Evolutionary conservation across 352 stramenopile species (phyloP).

Genomic region (Saprolegnia parasitica): DNA sequence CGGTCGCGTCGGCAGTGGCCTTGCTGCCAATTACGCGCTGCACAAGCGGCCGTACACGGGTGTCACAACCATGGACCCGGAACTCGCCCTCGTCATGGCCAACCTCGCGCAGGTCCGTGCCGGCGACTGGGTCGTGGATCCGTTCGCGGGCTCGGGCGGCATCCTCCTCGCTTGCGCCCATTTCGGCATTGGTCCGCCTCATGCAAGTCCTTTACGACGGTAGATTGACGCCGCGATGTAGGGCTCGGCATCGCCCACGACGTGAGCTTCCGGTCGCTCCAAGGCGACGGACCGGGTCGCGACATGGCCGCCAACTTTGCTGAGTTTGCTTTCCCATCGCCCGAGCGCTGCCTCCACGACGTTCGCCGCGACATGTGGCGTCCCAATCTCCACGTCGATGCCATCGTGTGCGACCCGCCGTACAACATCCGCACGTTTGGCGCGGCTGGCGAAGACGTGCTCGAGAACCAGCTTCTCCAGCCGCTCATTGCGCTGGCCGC

Average conservation of each 20-base stretch:
- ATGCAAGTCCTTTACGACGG: neutral
- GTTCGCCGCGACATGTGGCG: neutral
- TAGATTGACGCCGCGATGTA: too few relatives aligned
- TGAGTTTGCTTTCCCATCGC: neutral
- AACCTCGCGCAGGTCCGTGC: constrained; percentile 1
- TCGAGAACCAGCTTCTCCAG: constrained; percentile 22
- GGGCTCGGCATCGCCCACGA: constrained; percentile 25
- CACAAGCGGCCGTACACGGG: constrained; percentile 26
- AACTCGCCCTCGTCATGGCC: constrained; percentile 27
- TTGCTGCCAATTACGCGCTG: constrained; percentile 23
- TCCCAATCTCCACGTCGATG: constrained; percentile 39
- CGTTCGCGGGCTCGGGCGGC: constrained; percentile 23
- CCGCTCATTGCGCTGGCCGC: neutral
- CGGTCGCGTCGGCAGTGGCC: constrained; percentile 12
- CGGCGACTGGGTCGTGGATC: constrained; percentile 18
- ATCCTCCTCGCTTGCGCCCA: constrained; percentile 23
- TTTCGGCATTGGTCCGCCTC: constrained; percentile 21
- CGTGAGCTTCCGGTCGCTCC: neutral
- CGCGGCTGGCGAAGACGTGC: constrained; percentile 9
- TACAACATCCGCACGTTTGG: constrained; percentile 47
- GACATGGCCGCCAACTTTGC: constrained; percentile 20
- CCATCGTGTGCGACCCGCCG: constrained; percentile 57
- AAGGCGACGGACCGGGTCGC: constrained; percentile 17
- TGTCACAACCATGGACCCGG: constrained; percentile 29
- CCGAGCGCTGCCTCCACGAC: constrained; percentile 11